Evolutionary conservation across 441 rosid genomes (phyloP).

Genomic region (Melastoma candidum): DNA sequence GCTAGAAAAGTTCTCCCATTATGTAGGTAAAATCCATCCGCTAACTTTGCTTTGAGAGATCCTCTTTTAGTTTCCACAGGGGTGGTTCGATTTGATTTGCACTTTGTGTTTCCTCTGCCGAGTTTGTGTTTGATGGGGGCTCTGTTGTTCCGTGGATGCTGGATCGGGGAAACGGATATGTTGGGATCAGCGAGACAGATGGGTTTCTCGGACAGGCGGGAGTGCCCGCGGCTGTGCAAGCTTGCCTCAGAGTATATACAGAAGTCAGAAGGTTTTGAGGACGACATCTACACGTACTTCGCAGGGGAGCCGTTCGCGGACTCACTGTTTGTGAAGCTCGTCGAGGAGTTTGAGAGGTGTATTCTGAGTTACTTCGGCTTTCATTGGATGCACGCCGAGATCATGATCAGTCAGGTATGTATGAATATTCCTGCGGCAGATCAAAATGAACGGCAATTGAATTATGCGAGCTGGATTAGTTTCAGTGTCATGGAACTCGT

Average conservation of each 20-base stretch:
- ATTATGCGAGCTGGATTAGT: too few relatives aligned
- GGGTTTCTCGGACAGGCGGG: constrained; percentile 80
- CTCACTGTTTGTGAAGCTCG: constrained; percentile 79
- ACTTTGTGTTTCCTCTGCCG: too few relatives aligned
- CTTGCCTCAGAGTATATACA: constrained; percentile 74
- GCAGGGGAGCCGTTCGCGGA: constrained; percentile 65
- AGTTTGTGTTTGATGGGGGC: background rate
- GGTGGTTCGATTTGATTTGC: too few relatives aligned
- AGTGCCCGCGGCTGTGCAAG: constrained; percentile 80
- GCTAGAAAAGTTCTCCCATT: constrained; percentile 92
- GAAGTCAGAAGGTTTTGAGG: constrained; percentile 64
- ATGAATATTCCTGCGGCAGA: background rate
- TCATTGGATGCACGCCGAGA: constrained; percentile 91
- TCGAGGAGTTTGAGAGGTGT: constrained; percentile 95
- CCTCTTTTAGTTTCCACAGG: too few relatives aligned
- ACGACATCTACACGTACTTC: constrained; percentile 71
- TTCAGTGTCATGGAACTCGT: background rate
- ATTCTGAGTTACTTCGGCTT: constrained; percentile 93
- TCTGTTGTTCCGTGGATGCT: background rate
- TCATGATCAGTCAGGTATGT: constrained; percentile 70
- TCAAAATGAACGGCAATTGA: background rate
- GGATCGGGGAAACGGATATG: background rate
- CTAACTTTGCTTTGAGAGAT: too few relatives aligned
- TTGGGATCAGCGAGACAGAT: constrained; percentile 68
- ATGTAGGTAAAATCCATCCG: constrained; percentile 54